Percentiles rank a stretch among this genome's conserved stretches.
Evolutionary conservation across 768 basidiomycete genomes (phyloP).

Genomic region (Lactifluus echinatus): DNA sequence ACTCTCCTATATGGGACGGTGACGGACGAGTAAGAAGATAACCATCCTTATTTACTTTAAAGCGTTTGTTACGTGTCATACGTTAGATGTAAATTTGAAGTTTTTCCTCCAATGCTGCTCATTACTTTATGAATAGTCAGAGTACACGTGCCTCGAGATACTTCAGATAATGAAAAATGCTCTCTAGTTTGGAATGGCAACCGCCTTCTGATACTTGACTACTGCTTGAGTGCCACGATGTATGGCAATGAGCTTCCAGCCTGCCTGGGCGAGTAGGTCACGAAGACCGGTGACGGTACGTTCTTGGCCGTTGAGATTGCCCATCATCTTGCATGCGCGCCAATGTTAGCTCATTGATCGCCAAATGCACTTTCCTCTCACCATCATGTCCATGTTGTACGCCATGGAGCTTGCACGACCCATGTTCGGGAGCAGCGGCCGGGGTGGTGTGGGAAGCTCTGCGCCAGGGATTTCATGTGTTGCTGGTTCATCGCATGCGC

Average conservation of each 20-base stretch:
- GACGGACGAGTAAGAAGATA: no score
- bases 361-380: not conserved
- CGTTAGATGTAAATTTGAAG: no score
- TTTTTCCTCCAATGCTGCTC: no score
- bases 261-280: not conserved
- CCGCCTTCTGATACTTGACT: not conserved
- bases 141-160: no score
- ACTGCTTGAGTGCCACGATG: not conserved
- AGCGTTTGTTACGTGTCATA: no score
- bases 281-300: not conserved
- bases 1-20: no score
- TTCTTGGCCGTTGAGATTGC: not conserved
- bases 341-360: no score
- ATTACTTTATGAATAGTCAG: no score
- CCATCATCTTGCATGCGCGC: slow-evolving; percentile 2
- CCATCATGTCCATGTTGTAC: slow-evolving; percentile 20
- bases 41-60: no score
- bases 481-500: slow-evolving; percentile 21
- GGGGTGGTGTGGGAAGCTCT: slow-evolving; percentile 14
- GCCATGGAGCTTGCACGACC: slow-evolving; percentile 14
- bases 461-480: slow-evolving; percentile 16
- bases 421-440: slow-evolving; percentile 23
- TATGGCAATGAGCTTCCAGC: not conserved
- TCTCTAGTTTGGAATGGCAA: not conserved
- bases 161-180: no score